Conservation (phyloP, 371 early-diverging fungal species). For the Haplosporangium sp. region DNA sequence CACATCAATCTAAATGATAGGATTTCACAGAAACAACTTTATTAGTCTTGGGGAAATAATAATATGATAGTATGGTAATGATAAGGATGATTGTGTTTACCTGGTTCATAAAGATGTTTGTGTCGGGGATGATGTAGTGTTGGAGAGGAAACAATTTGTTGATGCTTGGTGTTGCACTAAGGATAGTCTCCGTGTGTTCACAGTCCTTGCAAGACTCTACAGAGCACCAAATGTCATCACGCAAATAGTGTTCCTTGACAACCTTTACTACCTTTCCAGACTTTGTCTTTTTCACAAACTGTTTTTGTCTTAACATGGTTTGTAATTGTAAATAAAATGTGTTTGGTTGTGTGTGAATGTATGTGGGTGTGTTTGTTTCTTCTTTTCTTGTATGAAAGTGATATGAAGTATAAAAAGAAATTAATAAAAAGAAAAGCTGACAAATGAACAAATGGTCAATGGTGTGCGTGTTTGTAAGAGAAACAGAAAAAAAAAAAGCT, state of each 20-base stretch:
- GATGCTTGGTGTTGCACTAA: constrained; percentile 38
- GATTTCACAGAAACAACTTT: neutral
- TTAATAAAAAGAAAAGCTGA: neutral
- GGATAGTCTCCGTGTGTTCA: constrained; percentile 57
- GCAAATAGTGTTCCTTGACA: constrained; percentile 96
- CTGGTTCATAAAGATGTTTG: constrained; percentile 96
- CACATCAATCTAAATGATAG: constrained; percentile 84
- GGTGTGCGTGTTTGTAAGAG: neutral
- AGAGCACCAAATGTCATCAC: constrained; percentile 95
- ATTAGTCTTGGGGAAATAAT: too few species aligned
- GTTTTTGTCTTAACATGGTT: constrained; percentile 50
- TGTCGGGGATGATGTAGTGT: constrained; percentile 93
- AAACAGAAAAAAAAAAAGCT: neutral
- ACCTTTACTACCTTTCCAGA: constrained; percentile 91
- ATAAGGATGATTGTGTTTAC: constrained; percentile 43
- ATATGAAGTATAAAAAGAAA: neutral
- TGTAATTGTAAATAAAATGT: neutral
- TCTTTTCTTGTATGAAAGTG: neutral
- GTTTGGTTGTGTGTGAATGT: too few species aligned
- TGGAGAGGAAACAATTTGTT: constrained; percentile 59
- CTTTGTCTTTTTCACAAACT: constrained; percentile 53
- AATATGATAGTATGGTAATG: too few species aligned
- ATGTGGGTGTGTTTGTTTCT: too few species aligned
- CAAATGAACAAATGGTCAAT: neutral
- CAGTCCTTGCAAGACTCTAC: constrained; percentile 72